These are phyloP conservation scores for Candida namnaoensis DNA, from an alignment of 805 yeast genomes.

Conservation along the genomic window DNA sequence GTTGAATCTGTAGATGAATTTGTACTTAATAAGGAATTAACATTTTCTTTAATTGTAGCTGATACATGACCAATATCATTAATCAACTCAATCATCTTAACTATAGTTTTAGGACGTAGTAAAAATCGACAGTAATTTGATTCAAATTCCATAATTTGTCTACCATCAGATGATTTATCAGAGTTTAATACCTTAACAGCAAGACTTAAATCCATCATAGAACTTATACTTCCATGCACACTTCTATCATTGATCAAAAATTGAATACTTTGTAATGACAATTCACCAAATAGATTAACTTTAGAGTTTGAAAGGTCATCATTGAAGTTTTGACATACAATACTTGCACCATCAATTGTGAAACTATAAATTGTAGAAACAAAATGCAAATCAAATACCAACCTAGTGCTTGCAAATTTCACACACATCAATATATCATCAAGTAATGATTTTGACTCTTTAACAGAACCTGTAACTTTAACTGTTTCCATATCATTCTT, in stretches of 20 bases:
- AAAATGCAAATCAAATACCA: neutral
- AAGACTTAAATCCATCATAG: conserved; percentile 37
- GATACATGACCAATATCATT: conserved; percentile 14
- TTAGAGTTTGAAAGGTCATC: neutral
- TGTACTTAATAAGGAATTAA: neutral
- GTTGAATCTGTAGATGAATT: neutral
- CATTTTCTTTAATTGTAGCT: no score
- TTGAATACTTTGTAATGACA: conserved; percentile 16
- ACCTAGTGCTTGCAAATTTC: neutral
- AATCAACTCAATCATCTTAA: conserved; percentile 27
- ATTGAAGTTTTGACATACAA: no score
- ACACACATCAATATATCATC: no score
- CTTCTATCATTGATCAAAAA: conserved; percentile 19
- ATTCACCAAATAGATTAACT: conserved; percentile 12
- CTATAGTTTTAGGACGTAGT: conserved; percentile 41
- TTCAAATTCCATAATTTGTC: conserved; percentile 45
- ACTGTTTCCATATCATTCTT: no score
- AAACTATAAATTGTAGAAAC: neutral
- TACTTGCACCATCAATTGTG: neutral
- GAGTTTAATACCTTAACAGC: conserved; percentile 33
- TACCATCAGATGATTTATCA: conserved; percentile 15
- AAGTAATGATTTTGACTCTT: no score
- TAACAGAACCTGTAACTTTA: neutral
- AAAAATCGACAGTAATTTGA: conserved; percentile 53
- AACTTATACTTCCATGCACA: conserved; percentile 29